Evolutionary conservation across 2,329 filamentous ascomycete genomes (phyloP).

Genomic region (Neodidymelliopsis sp.): DNA sequence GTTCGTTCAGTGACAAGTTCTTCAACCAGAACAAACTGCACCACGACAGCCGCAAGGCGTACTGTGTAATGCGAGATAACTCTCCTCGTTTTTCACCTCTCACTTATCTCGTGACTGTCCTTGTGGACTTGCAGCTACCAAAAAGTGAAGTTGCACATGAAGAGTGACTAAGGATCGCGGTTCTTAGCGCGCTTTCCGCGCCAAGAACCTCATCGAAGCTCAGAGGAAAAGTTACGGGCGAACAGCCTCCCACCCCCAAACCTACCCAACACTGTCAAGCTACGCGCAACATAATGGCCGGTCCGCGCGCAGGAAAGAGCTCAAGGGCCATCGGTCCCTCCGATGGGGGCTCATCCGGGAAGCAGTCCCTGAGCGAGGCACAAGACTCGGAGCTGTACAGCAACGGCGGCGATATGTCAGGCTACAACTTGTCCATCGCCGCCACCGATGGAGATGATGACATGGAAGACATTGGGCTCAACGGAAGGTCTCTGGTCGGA

Average conservation of each 20-base stretch:
- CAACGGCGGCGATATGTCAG: conserved; percentile 78
- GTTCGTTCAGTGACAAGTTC: no score
- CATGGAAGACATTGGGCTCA: conserved; percentile 72
- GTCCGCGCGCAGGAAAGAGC: conserved; percentile 66
- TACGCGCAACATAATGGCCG: conserved; percentile 45
- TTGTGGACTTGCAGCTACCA: no score
- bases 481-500: conserved; percentile 79
- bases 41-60: no score
- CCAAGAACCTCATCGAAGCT: conserved; percentile 19
- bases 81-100: no score
- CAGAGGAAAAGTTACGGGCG: conserved; percentile 12
- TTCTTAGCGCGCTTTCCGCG: conserved; percentile 12
- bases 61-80: no score
- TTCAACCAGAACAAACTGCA: no score
- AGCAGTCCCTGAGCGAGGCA: conserved; percentile 87
- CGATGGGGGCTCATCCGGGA: conserved; percentile 82
- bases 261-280: conserved; percentile 16
- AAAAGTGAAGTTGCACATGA: conserved; percentile 1
- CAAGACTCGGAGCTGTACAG: conserved; percentile 88
- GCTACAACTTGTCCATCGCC: conserved; percentile 90
- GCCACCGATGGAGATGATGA: conserved; percentile 79
- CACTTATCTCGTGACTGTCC: no score
- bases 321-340: conserved; percentile 79
- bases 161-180: conserved; percentile 2
- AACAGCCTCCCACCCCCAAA: conserved; percentile 4